Conservation (phyloP, 1,284 basidiomycete species). For the Leccinum olivaceoglutinosum region DNA sequence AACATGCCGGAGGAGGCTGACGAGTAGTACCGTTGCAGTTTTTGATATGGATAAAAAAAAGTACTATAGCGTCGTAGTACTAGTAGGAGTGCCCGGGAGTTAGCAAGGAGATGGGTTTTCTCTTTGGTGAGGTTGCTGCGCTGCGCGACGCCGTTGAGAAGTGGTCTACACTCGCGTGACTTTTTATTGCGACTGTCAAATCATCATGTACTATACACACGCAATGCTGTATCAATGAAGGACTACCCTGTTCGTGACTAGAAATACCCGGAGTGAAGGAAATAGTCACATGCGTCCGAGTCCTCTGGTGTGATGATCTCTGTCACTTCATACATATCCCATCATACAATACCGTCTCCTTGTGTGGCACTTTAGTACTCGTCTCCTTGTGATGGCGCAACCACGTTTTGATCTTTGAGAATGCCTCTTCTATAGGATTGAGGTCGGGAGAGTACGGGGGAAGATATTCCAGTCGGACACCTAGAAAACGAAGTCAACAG, state of each 20-base stretch:
- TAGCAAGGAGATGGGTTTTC: not conserved
- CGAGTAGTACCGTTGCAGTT: too few species aligned
- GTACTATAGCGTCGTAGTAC: too few species aligned
- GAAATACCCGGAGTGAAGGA: not conserved
- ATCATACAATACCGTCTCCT: not conserved
- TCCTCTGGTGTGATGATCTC: slow-evolving; percentile 1
- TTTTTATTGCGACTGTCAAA: not conserved
- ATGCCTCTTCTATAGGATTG: slow-evolving; percentile 1
- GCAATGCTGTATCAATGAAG: not conserved
- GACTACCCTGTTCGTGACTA: not conserved
- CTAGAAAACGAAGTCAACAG: not conserved
- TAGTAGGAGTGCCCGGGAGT: too few species aligned
- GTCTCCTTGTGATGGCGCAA: not conserved
- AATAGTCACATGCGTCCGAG: not conserved
- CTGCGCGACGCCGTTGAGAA: not conserved
- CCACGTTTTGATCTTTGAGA: not conserved
- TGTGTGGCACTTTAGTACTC: not conserved
- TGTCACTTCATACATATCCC: not conserved
- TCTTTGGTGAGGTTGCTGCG: not conserved
- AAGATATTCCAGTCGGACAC: not conserved
- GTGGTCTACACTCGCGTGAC: not conserved
- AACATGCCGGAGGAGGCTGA: too few species aligned
- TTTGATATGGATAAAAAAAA: too few species aligned
- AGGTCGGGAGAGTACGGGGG: slow-evolving; percentile 1
- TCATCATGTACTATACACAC: not conserved